Percentiles rank a stretch among this genome's conserved stretches.
phyloP scores from a whole-genome alignment of 352 stramenopile species.

The Pythium periplocum region DNA sequence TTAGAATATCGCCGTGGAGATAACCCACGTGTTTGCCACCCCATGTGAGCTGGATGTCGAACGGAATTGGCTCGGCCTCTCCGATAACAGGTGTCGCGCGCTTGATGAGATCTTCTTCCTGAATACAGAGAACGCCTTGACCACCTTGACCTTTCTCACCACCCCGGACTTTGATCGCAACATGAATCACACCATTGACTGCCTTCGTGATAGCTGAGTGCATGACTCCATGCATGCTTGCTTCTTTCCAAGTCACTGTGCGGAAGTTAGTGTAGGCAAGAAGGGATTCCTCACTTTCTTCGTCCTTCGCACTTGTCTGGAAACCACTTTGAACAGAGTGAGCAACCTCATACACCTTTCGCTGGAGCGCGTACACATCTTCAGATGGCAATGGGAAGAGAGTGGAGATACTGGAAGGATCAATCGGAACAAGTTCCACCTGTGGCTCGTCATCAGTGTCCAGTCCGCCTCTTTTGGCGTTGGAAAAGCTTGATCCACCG shows the following conservation, averaged over 20 bases:
- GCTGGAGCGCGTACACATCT: slow-evolving; percentile 65
- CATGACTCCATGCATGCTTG: slow-evolving; percentile 43
- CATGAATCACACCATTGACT: slow-evolving; percentile 60
- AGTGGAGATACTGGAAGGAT: slow-evolving; percentile 60
- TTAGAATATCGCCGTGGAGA: slow-evolving; percentile 44
- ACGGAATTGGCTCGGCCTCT: slow-evolving; percentile 46
- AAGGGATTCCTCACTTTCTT: slow-evolving; percentile 49
- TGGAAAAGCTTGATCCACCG: slow-evolving; percentile 1
- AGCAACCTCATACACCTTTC: slow-evolving; percentile 69
- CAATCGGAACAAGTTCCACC: slow-evolving; percentile 43
- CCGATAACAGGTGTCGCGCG: slow-evolving; percentile 34
- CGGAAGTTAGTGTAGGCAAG: slow-evolving; percentile 73
- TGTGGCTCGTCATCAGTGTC: slow-evolving; percentile 11
- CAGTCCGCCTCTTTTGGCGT: slow-evolving; percentile 6
- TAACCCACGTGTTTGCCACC: slow-evolving; percentile 62
- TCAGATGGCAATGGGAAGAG: slow-evolving; percentile 73
- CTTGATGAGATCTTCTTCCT: slow-evolving; percentile 45
- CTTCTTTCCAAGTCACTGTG: slow-evolving; percentile 53
- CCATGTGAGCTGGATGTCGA: slow-evolving; percentile 70
- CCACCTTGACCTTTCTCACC: slow-evolving; percentile 48
- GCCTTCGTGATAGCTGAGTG: slow-evolving; percentile 67
- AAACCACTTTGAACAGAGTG: slow-evolving; percentile 69
- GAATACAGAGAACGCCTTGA: slow-evolving; percentile 64
- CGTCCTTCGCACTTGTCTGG: slow-evolving; percentile 53
- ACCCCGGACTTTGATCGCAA: slow-evolving; percentile 60